Evolutionary conservation across 768 basidiomycete species (phyloP), one percentile per base, ranked within the genome.

Genomic region (Nevesoporus exiguus): DNA sequence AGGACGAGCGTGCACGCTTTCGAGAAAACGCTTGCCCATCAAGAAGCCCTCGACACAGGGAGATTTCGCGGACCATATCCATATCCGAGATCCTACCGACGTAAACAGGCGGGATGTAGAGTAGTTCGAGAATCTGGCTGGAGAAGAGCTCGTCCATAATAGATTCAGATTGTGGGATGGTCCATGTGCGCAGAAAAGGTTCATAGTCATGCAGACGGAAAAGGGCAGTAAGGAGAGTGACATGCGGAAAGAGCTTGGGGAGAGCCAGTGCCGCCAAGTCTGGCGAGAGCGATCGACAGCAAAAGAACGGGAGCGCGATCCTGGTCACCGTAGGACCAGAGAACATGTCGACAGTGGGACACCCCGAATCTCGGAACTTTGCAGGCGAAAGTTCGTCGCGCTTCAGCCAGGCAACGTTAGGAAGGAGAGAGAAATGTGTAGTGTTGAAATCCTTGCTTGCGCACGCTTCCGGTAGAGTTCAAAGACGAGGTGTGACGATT

Each of bases 381-480:
- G 53, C 42, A 44, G 51, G 25, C 11, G 55, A 47, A 27, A 10
- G 27, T 10, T 57, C 58, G 43, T 45, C 37, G 62, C 66, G 68
- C n/a, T 44, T 44, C 14, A 67, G 34, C 25, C 45, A 31, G 9
- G 29, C 49, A 22, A 62, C 29, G 30, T 60, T 66, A n/a, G 67
- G 65, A 17, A 67, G 57, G 37, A 67, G 61, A 11, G 64, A 62
- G 5, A 56, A 25, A 29, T 50, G 55, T 53, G 24, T 34, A 62
- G 1, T 29, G 33, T 47, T 48, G 40, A 24, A 54, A 33, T n/a
- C 49, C 36, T 25, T 47, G 40, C 22, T 17, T 43, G 41, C 13
- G n/a, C n/a, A n/a, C n/a, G n/a, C n/a, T n/a, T n/a, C n/a, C n/a
- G n/a, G n/a, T n/a, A n/a, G n/a, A 25, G 50, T 9, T 53, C 11